These are phyloP conservation scores for Arthrobotrys entomopaga DNA, from an alignment of 2,329 filamentous ascomycete species.

Conservation along the genomic window DNA sequence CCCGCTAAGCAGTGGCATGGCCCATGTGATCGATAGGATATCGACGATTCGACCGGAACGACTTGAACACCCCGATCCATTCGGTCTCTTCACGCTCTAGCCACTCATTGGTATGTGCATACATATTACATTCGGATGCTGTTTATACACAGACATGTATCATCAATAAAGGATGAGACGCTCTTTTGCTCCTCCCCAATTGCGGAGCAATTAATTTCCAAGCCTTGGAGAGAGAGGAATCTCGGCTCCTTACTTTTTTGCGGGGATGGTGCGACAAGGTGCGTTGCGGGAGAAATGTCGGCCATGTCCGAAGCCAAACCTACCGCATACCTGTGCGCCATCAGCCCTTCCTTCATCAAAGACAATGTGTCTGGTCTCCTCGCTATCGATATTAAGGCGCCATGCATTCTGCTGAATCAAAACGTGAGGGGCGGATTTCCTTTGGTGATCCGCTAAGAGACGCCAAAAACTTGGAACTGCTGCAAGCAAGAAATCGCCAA, in stretches of 20 bases:
- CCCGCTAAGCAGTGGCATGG: conserved; percentile 1
- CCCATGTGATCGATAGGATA: conserved; percentile 46
- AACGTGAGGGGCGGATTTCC: conserved; percentile 42
- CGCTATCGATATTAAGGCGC: conserved; percentile 40
- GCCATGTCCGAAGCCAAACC: conserved; percentile 35
- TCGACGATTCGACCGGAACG: conserved; percentile 14
- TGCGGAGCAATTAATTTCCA: conserved; percentile 28
- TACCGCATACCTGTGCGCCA: not conserved
- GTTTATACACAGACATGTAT: too few relatives aligned
- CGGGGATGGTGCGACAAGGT: conserved; percentile 46
- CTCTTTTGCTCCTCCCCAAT: too few relatives aligned
- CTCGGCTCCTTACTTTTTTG: conserved; percentile 24
- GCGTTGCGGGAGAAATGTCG: conserved; percentile 26
- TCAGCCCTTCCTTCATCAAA: conserved; percentile 15
- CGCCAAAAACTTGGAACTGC: conserved; percentile 32
- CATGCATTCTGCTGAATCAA: conserved; percentile 45
- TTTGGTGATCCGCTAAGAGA: conserved; percentile 21
- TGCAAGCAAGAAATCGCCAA: not conserved
- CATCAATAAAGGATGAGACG: too few relatives aligned
- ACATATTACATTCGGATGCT: too few relatives aligned
- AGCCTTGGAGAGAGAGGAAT: conserved; percentile 2
- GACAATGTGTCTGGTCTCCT: conserved; percentile 5
- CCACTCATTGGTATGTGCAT: conserved; percentile 1
- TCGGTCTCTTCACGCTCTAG: not conserved
- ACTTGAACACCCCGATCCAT: conserved; percentile 25